A percentile compares a stretch with the other conserved stretches of the same genome.
Evolutionary conservation across 2,329 filamentous ascomycete genomes (phyloP).

Genomic region (Talaromyces amestolkiae): DNA sequence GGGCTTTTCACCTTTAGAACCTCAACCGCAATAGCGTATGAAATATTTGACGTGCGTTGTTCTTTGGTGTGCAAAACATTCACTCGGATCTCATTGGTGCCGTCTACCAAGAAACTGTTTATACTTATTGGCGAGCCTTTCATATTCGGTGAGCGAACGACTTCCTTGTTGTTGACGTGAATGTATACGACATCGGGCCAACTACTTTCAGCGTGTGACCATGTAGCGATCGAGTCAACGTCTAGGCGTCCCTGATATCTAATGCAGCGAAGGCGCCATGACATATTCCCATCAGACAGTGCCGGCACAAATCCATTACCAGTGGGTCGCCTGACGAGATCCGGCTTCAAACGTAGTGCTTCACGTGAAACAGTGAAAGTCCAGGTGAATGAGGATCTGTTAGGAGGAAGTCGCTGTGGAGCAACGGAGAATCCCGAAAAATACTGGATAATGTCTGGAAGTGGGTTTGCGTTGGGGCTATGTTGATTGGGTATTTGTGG

Average conservation of each 20-base stretch:
- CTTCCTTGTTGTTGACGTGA: conserved; percentile 60
- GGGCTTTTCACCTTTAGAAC: conserved; percentile 56
- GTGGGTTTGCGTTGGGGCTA: not conserved
- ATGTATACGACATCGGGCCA: conserved; percentile 74
- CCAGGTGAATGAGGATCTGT: conserved; percentile 30
- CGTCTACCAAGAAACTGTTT: conserved; percentile 66
- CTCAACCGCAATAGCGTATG: conserved; percentile 69
- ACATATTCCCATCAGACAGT: conserved; percentile 54
- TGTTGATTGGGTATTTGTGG: not conserved
- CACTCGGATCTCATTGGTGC: conserved; percentile 62
- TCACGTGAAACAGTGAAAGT: conserved; percentile 36
- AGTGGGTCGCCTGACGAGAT: conserved; percentile 11
- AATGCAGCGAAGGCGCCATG: conserved; percentile 69
- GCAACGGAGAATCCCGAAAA: conserved; percentile 32
- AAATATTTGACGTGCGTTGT: conserved; percentile 31
- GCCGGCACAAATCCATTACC: conserved; percentile 27
- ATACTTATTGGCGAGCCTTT: conserved; percentile 60
- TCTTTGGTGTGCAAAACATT: conserved; percentile 42
- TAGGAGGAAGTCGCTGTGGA: conserved; percentile 31
- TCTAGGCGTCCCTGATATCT: conserved; percentile 35
- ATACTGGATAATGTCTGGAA: conserved; percentile 32
- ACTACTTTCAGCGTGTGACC: conserved; percentile 61
- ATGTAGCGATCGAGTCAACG: conserved; percentile 50
- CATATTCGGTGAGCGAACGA: conserved; percentile 49
- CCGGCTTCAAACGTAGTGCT: conserved; percentile 35